Base-by-base conservation (phyloP, 164 flowering plant species). In the Aristolochia fimbriata region DNA sequence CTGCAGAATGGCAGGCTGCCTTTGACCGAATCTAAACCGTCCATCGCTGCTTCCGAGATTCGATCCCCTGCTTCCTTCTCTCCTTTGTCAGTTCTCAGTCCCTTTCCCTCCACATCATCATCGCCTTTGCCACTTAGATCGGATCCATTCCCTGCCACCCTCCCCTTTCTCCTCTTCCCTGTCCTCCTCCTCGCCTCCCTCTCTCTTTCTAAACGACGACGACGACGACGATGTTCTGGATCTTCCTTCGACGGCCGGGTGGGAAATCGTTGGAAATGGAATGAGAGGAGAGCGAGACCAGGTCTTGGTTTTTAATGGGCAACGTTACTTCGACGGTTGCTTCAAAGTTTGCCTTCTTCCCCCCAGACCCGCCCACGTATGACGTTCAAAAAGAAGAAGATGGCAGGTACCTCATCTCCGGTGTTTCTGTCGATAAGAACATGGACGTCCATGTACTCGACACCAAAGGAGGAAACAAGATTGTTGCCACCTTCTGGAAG, bases 331-430 rank as follows among this genome's bases (percentile, higher is more conserved):
- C 91, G 13, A 73, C 61, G 47, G 88, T 91, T 61, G 98, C 95
- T 14, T 84, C 98, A 48, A 91, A 78, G 62, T 85, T 91, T 54
- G 98, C 98, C 20, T 91, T 91, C 69, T 91, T 91, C 51, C 98
- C 98, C 16, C 98, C 98, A 10, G 92, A 86, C 73, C 98, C 98
- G 47, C 88, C 98, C 19, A 86, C 92, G 45, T 91, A 91, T 62
- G 87, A 82, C n/a, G 92, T 91, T 20, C 58, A 7, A 60, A 80
- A 71, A 55, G 89, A 76, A 7, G 82, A 64, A 48, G 86, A 75
- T 45, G 88, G 87, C 59, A 77, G 64, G 70, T 37, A 80, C 19
- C 63, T 76, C 22, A 73, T 91, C 68, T 61, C 87, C 0, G 96
- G 96, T 0, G 69, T 91, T 6, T 61, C 88, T 0, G 76, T 84